phyloP scores from a whole-genome alignment of 495 filamentous ascomycete species.

The Cercophora samala region DNA sequence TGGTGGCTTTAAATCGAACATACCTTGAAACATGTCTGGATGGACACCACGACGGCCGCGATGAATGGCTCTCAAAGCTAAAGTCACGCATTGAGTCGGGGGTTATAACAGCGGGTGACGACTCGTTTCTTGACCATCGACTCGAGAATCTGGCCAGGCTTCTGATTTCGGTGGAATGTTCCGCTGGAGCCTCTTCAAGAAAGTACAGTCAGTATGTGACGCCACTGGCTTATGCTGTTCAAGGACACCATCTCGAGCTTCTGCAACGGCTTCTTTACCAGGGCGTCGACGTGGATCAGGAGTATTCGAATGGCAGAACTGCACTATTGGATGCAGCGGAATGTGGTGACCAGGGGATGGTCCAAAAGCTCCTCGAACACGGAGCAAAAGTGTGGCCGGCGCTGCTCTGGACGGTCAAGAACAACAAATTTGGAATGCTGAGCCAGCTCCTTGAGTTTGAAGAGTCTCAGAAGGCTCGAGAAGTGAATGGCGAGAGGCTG shows the following conservation, averaged over 20 bases:
- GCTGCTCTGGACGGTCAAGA: neutral
- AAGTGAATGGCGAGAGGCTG: neutral
- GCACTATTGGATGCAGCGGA: neutral
- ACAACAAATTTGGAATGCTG: neutral
- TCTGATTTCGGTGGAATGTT: neutral
- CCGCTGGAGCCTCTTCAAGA: neutral
- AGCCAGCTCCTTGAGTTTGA: neutral
- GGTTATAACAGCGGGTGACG: neutral
- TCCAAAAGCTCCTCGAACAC: neutral
- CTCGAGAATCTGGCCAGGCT: neutral
- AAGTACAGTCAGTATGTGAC: neutral
- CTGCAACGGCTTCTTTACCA: neutral
- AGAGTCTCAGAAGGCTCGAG: neutral
- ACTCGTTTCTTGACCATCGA: neutral
- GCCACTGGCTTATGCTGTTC: neutral
- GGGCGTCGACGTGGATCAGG: neutral
- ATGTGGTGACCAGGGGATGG: neutral
- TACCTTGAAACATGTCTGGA: neutral
- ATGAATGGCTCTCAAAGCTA: neutral
- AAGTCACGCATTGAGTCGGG: neutral
- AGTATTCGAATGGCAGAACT: neutral
- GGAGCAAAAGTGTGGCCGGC: neutral
- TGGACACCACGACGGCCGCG: neutral
- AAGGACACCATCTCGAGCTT: neutral
- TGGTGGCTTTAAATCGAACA: neutral